Evolutionary conservation across 306 rosid species (phyloP), one percentile per base, ranked within the genome.

Genomic region (Mucuna pruriens): DNA sequence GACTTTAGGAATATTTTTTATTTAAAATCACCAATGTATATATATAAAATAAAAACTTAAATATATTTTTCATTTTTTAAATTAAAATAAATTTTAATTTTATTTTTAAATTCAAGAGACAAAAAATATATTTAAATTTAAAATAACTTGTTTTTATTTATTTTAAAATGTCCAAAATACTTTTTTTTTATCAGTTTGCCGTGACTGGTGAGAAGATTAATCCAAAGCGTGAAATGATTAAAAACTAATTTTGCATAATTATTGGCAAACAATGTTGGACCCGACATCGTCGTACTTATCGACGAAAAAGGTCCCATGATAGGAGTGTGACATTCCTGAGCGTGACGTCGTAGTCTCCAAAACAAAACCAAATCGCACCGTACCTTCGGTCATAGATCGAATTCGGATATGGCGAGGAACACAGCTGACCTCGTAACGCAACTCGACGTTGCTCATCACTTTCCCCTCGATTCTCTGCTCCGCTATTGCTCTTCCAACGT

Each of bases 401-500:
- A 67, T 51, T 77, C 39, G 6, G 31, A 71, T 1, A 91, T 91
- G 93, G 83, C 90, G 61, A 82, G 23, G 16, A 83, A 84, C 3
- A 79, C 90, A 7, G 19, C 76, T 12, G 89, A 90, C 66, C 84
- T 90, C 25, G 70, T 86, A 6, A 54, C 77, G 16, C 58, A 80
- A n/a, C 80, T 84, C 68, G 67, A 64, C 51, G 84, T 90, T 7
- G 74, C 85, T 57, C 49, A 80, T 10, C 85, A 86, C 73, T 86
- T 93, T 75, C 87, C 89, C 72, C 89, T 20, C 33, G 34, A 77
- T 9, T 88, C 96, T 52, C 80, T 93, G 76, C 81, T 91, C 73
- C 84, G 82, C 61, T 93, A 91, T 57, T 91, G 92, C 54, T 85
- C 98, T 26, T 74, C 93, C 81, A 85, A 95, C 81, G 83, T 93